phyloP scores from a whole-genome alignment of 1,284 basidiomycete genomes.

The Fistulina hepatica region DNA sequence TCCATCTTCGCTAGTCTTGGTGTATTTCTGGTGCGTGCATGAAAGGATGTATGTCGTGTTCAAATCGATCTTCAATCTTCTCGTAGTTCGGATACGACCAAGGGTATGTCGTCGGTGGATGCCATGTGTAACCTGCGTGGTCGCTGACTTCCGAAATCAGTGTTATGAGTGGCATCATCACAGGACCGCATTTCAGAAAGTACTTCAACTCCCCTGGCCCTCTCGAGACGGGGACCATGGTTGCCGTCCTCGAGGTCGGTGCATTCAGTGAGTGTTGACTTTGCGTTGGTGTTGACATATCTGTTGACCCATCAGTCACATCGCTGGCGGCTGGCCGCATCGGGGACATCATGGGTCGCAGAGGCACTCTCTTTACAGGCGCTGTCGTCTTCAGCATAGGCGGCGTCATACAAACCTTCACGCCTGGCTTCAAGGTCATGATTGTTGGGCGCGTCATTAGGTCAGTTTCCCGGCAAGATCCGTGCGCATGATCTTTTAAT shows the following conservation, averaged over 20 bases:
- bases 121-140: background rate
- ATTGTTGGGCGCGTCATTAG: constrained; percentile 78
- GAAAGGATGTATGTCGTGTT: background rate
- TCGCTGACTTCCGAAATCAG: constrained; percentile 26
- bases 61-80: constrained; percentile 1
- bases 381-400: constrained; percentile 84
- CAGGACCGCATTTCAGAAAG: constrained; percentile 80
- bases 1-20: constrained; percentile 81
- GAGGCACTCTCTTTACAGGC: constrained; percentile 80
- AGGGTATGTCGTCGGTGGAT: constrained; percentile 43
- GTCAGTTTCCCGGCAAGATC: too few species aligned
- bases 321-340: constrained; percentile 82
- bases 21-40: constrained; percentile 66
- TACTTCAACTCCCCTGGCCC: constrained; percentile 74
- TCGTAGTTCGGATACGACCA: constrained; percentile 85
- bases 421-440: constrained; percentile 78
- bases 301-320: constrained; percentile 46
- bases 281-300: background rate
- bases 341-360: constrained; percentile 82
- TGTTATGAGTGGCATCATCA: constrained; percentile 90
- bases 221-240: constrained; percentile 74
- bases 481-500: too few species aligned
- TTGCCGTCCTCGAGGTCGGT: constrained; percentile 85
- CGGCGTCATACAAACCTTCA: constrained; percentile 84
- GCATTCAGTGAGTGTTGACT: constrained; percentile 60